Evolutionary conservation across 2,329 filamentous ascomycete species (phyloP).

Genomic region (Podosphaera xanthii): DNA sequence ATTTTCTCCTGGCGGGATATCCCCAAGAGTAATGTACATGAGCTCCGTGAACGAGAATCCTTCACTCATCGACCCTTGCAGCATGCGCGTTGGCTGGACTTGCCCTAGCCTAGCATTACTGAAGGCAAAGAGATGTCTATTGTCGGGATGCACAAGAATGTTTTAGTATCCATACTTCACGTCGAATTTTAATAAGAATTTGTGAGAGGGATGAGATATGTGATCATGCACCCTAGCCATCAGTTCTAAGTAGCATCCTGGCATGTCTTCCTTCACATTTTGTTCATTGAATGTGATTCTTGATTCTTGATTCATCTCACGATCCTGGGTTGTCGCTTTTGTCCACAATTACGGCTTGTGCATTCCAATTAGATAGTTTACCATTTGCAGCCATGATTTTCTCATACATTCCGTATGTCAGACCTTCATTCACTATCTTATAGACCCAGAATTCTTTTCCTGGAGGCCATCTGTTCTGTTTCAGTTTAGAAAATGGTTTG

Average conservation of each 20-base stretch:
- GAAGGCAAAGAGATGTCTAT: not conserved
- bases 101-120: not conserved
- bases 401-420: too few relatives aligned
- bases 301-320: too few relatives aligned
- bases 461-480: too few relatives aligned
- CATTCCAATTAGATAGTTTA: not conserved
- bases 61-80: not conserved
- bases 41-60: not conserved
- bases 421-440: too few relatives aligned
- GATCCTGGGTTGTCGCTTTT: not conserved
- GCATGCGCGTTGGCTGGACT: constrained; percentile 1
- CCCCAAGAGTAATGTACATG: not conserved
- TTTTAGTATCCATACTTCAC: not conserved
- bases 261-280: too few relatives aligned
- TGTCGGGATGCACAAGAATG: not conserved
- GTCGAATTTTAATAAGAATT: not conserved
- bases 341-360: not conserved
- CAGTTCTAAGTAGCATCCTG: not conserved
- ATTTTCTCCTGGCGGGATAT: not conserved
- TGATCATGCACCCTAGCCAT: not conserved
- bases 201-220: not conserved
- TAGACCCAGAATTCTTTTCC: too few relatives aligned
- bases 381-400: not conserved
- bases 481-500: not conserved
- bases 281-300: too few relatives aligned